Conservation (phyloP, 2,329 filamentous ascomycete species). For the Camillea tinctor region DNA sequence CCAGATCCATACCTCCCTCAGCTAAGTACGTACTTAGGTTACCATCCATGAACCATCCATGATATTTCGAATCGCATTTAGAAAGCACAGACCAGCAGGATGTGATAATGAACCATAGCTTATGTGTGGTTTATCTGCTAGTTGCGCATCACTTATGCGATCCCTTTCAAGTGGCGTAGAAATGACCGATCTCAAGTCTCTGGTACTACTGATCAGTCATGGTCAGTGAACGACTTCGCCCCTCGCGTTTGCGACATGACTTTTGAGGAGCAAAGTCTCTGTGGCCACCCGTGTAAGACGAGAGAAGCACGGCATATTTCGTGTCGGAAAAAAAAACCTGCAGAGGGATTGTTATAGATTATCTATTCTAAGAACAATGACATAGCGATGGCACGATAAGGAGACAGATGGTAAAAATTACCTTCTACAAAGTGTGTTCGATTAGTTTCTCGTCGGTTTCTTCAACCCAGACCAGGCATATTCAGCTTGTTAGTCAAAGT, state of each 20-base stretch:
- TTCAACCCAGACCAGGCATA: constrained; percentile 11
- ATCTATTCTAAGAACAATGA: background rate
- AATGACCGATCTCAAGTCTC: background rate
- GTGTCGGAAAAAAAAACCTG: no score
- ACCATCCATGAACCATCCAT: background rate
- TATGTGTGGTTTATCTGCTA: background rate
- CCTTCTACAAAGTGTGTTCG: background rate
- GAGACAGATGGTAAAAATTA: background rate
- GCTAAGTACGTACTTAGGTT: no score
- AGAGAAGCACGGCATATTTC: no score
- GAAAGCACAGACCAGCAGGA: no score
- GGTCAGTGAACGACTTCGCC: background rate
- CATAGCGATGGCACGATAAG: background rate
- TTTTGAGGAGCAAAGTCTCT: background rate
- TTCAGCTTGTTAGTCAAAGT: constrained; percentile 12
- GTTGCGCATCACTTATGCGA: background rate
- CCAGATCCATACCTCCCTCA: background rate
- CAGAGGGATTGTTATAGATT: no score
- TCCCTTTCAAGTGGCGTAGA: background rate
- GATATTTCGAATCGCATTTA: background rate
- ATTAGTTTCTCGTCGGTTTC: constrained; percentile 15
- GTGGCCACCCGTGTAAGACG: no score
- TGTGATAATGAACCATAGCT: no score
- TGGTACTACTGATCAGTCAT: background rate
- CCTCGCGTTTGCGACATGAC: background rate